These are phyloP conservation scores for Cladosporium sphaerospermum DNA, from an alignment of 2,329 filamentous ascomycete species.

Conservation along the genomic window DNA sequence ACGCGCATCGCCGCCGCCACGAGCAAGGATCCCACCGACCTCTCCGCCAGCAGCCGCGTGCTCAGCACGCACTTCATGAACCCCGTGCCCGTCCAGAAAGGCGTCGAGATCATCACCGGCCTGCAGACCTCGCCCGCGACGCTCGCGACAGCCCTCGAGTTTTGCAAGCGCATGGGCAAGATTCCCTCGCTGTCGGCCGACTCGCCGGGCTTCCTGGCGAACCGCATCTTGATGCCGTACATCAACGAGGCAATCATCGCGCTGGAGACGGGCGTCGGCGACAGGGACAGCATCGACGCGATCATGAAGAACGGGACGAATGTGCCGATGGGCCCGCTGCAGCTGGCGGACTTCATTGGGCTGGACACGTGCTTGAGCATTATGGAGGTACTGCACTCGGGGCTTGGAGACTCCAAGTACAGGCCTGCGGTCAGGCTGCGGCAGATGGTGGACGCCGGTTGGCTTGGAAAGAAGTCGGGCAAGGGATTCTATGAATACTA, in stretches of 20 bases:
- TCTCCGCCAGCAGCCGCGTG: constrained; percentile 76
- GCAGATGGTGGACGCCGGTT: constrained; percentile 97
- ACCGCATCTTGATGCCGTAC: constrained; percentile 97
- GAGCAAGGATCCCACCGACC: constrained; percentile 74
- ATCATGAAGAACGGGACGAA: constrained; percentile 99
- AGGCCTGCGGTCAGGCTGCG: constrained; percentile 76
- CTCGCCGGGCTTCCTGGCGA: constrained; percentile 88
- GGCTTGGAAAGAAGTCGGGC: constrained; percentile 94
- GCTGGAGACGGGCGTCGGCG: constrained; percentile 84
- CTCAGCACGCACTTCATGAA: constrained; percentile 99
- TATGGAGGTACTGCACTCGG: constrained; percentile 87
- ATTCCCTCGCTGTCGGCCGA: constrained; percentile 81
- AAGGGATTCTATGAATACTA: constrained; percentile 73
- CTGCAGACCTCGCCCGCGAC: constrained; percentile 83
- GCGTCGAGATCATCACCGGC: constrained; percentile 93
- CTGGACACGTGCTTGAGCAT: constrained; percentile 94
- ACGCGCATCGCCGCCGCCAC: constrained; percentile 83
- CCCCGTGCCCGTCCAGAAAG: constrained; percentile 92
- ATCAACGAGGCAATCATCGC: constrained; percentile 98
- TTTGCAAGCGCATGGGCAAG: constrained; percentile 92
- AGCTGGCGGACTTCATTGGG: constrained; percentile 93
- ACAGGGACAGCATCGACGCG: constrained; percentile 83
- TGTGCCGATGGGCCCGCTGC: constrained; percentile 93
- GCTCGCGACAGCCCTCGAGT: constrained; percentile 71
- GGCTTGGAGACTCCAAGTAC: constrained; percentile 95